Evolutionary conservation across 73 alveolate genomes (phyloP).

Genomic region (Breviolum minutum): DNA sequence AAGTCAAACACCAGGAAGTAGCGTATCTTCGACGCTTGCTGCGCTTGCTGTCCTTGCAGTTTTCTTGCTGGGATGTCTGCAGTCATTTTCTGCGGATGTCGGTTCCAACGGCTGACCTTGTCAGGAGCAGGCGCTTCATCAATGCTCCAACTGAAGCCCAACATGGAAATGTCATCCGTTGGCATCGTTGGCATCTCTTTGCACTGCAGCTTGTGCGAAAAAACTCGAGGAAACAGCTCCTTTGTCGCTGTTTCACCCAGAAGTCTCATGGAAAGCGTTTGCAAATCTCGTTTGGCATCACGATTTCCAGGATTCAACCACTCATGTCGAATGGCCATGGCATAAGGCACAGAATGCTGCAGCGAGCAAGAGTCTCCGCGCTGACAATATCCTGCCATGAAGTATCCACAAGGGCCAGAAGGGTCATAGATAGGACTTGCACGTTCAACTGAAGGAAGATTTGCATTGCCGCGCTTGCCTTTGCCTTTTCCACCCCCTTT

Average conservation of each 20-base stretch:
- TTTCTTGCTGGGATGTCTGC: not conserved
- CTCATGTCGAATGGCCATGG: slow-evolving; percentile 65
- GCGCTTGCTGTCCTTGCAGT: not conserved
- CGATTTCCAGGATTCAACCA: slow-evolving; percentile 75
- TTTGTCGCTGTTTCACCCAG: slow-evolving; percentile 22
- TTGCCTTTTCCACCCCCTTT: not conserved
- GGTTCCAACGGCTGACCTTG: slow-evolving; percentile 45
- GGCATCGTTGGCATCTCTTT: not conserved
- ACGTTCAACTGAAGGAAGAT: not conserved
- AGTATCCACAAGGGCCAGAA: slow-evolving; percentile 82
- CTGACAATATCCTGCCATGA: slow-evolving; percentile 73
- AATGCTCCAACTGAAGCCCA: slow-evolving; percentile 66
- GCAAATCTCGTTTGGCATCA: not conserved
- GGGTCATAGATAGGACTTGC: slow-evolving; percentile 64
- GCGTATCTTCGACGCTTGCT: not conserved
- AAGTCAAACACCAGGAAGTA: slow-evolving; percentile 66
- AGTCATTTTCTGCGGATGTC: not conserved
- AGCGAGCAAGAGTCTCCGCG: slow-evolving; percentile 22
- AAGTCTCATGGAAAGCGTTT: not conserved
- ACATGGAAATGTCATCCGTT: not conserved
- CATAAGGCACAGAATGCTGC: slow-evolving; percentile 45
- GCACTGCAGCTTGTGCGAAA: slow-evolving; percentile 52
- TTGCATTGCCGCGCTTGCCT: not conserved
- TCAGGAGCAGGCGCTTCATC: not conserved
- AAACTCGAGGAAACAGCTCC: slow-evolving; percentile 49